Conservation (phyloP, 352 stramenopile genomes). For the Pilasporangium apinafurcum region DNA sequence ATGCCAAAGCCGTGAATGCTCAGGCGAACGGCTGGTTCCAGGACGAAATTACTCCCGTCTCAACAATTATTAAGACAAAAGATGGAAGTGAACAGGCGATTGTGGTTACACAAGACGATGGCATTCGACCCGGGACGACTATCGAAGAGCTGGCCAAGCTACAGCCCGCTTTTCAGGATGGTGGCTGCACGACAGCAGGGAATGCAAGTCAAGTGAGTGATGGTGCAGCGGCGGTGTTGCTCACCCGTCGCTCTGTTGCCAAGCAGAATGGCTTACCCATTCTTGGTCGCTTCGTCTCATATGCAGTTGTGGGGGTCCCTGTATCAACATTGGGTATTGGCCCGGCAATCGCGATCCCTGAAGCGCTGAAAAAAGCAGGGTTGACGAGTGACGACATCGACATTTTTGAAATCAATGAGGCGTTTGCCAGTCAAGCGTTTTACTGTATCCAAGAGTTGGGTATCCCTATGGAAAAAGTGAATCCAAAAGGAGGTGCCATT, state of each 20-base stretch:
- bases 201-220: conserved; percentile 88
- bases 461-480: conserved; percentile 81
- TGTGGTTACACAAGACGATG: conserved; percentile 72
- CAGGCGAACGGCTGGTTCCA: conserved; percentile 81
- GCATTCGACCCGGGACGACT: conserved; percentile 60
- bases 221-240: conserved; percentile 79
- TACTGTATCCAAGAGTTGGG: conserved; percentile 79
- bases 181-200: conserved; percentile 71
- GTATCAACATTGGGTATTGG: conserved; percentile 88
- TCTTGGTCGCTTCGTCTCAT: conserved; percentile 84
- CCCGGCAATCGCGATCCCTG: conserved; percentile 73
- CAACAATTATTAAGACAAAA: conserved; percentile 61
- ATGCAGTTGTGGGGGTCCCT: conserved; percentile 72
- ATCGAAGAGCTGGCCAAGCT: conserved; percentile 64
- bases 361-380: conserved; percentile 58
- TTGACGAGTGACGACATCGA: conserved; percentile 79
- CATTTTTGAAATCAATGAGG: conserved; percentile 91
- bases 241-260: conserved; percentile 80
- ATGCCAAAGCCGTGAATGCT: conserved; percentile 65
- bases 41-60: conserved; percentile 87
- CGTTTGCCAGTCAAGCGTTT: conserved; percentile 83
- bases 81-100: conserved; percentile 73
- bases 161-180: conserved; percentile 74
- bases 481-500: conserved; percentile 87
- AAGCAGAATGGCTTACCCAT: conserved; percentile 77